Evolutionary conservation across 1,284 basidiomycete genomes (phyloP).

Genomic region (Pterula multifida): DNA sequence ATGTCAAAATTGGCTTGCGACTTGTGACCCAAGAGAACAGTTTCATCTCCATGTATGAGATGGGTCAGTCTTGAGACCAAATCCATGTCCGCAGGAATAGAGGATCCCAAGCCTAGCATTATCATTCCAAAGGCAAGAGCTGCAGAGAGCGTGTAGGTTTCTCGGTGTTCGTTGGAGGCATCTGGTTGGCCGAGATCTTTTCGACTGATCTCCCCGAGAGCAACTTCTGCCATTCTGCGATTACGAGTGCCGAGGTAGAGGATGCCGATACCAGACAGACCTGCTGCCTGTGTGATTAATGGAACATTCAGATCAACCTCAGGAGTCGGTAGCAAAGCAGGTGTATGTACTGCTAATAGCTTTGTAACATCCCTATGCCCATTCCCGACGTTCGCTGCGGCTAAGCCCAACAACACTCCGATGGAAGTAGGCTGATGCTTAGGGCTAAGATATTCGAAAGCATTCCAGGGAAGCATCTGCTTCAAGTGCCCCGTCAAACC

Average conservation of each 20-base stretch:
- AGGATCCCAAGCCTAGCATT: constrained; percentile 81
- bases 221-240: constrained; percentile 85
- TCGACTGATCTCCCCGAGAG: constrained; percentile 75
- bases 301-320: constrained; percentile 85
- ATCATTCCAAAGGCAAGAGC: constrained; percentile 91
- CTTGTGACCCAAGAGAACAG: constrained; percentile 22
- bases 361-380: constrained; percentile 83
- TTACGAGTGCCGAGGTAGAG: constrained; percentile 85
- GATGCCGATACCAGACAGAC: constrained; percentile 81
- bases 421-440: constrained; percentile 94
- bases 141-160: constrained; percentile 85
- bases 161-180: constrained; percentile 73
- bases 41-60: constrained; percentile 62
- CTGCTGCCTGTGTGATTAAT: constrained; percentile 83
- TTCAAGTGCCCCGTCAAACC: constrained; percentile 87
- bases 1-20: constrained; percentile 57
- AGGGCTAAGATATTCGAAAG: constrained; percentile 84
- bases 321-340: constrained; percentile 81
- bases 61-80: constrained; percentile 55
- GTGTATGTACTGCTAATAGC: constrained; percentile 85
- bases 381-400: constrained; percentile 85
- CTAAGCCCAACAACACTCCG: constrained; percentile 83
- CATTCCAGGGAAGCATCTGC: constrained; percentile 81
- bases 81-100: constrained; percentile 63
- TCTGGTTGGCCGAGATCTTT: constrained; percentile 71